phyloP scores from a whole-genome alignment of 371 early-diverging fungal species.

The Choanephora cucurbitarum region DNA sequence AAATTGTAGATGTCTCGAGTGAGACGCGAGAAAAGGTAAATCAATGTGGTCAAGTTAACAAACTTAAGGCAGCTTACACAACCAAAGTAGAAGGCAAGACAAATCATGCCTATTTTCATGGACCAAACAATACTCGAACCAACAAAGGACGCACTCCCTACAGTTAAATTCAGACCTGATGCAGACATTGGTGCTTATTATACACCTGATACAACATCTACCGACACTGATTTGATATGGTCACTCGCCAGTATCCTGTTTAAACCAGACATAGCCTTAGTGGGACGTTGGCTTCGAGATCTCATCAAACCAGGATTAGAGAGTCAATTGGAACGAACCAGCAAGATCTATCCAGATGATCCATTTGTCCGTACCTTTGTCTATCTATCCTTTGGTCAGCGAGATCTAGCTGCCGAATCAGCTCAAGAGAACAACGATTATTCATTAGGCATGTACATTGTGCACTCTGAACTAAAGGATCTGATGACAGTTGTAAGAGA shows the following conservation, averaged over 20 bases:
- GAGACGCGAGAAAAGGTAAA: constrained; percentile 8
- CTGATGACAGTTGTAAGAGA: background rate
- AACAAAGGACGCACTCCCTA: constrained; percentile 3
- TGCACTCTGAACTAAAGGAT: constrained; percentile 13
- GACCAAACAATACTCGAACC: constrained; percentile 11
- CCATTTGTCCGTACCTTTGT: constrained; percentile 14
- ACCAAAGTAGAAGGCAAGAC: constrained; percentile 5
- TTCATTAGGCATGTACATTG: constrained; percentile 15
- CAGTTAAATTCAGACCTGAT: background rate
- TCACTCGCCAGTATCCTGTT: constrained; percentile 3
- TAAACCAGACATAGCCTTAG: background rate
- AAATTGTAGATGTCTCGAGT: constrained; percentile 7
- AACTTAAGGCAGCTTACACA: too few relatives aligned
- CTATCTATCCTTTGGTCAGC: constrained; percentile 20
- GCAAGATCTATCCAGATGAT: constrained; percentile 3
- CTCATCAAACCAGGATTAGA: constrained; percentile 18
- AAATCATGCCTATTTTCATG: constrained; percentile 16
- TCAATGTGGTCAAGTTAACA: background rate
- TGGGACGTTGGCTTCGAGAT: constrained; percentile 13
- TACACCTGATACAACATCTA: background rate
- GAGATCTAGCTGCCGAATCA: constrained; percentile 10
- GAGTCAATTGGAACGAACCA: constrained; percentile 1
- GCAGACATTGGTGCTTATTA: constrained; percentile 9
- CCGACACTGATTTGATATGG: constrained; percentile 17
- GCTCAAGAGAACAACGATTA: constrained; percentile 5